A percentile compares a stretch with the other conserved stretches of the same genome.
These are phyloP conservation scores for Musa balbisiana DNA, from an alignment of 202 grass and related monocot genomes.

Conservation along the genomic window DNA sequence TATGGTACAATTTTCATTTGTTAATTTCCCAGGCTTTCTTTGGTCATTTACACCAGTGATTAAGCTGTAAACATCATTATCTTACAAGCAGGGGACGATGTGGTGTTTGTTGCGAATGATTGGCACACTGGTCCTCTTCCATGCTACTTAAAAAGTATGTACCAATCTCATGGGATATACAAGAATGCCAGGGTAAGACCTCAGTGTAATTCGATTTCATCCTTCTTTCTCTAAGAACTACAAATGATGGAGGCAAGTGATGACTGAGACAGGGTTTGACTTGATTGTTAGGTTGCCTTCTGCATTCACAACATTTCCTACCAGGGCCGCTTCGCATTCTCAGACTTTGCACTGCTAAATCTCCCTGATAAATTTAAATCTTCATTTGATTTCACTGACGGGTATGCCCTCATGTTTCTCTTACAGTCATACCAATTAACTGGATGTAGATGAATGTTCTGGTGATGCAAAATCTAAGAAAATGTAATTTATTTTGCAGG, in stretches of 20 bases:
- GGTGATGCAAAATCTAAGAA: neutral
- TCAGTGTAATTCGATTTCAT: neutral
- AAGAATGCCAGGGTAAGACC: conserved; percentile 48
- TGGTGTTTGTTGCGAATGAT: conserved; percentile 70
- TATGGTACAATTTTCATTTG: conserved; percentile 44
- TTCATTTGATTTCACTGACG: conserved; percentile 81
- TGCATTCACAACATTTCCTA: conserved; percentile 98
- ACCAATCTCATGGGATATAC: conserved; percentile 60
- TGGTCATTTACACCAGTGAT: neutral
- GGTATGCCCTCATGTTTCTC: conserved; percentile 23
- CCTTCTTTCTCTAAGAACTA: neutral
- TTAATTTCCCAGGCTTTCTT: neutral
- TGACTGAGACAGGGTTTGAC: neutral
- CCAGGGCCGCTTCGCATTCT: conserved; percentile 59
- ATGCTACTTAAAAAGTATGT: conserved; percentile 67
- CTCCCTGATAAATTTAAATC: conserved; percentile 66
- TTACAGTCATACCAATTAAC: neutral
- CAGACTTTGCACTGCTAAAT: conserved; percentile 45
- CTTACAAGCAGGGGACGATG: conserved; percentile 54
- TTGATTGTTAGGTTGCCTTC: conserved; percentile 53
- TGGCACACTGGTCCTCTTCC: conserved; percentile 70
- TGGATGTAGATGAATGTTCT: neutral
- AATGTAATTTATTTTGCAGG: conserved; percentile 19
- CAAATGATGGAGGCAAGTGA: neutral
- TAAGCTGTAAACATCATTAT: conserved; percentile 10